These are phyloP conservation scores for Populus euphratica DNA, from an alignment of 345 rosid genomes.

Conservation along the genomic window DNA sequence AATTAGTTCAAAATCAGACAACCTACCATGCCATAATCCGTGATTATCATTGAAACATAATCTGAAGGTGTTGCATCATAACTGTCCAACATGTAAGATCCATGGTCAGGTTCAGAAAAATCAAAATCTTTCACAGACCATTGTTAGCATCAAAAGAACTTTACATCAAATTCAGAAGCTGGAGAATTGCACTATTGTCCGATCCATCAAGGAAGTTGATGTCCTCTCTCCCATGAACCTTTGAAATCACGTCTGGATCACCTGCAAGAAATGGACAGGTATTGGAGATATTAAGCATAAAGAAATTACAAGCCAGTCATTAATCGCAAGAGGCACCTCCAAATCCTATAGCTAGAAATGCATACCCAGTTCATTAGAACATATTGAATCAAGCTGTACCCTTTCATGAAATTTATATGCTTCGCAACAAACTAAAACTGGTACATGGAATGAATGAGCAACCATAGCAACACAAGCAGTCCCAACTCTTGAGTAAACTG, in stretches of 20 bases:
- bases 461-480: constrained; percentile 97
- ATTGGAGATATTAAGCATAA: constrained; percentile 2
- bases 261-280: constrained; percentile 44
- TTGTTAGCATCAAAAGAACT: constrained; percentile 23
- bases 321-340: neutral
- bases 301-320: neutral
- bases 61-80: constrained; percentile 93
- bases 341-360: constrained; percentile 2
- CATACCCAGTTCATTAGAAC: constrained; percentile 93
- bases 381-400: constrained; percentile 92
- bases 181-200: constrained; percentile 56
- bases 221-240: constrained; percentile 65
- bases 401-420: constrained; percentile 94
- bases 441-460: constrained; percentile 76
- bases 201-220: constrained; percentile 53
- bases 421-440: constrained; percentile 94
- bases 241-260: constrained; percentile 81
- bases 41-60: constrained; percentile 80
- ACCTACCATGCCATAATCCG: constrained; percentile 97
- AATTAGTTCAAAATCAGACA: neutral
- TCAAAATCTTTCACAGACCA: neutral
- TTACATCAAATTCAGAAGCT: constrained; percentile 73
- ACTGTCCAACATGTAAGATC: constrained; percentile 34
- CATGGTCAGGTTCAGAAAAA: constrained; percentile 16
- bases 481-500: constrained; percentile 90